These are phyloP conservation scores for Filobasidium floriforme DNA, from an alignment of 768 basidiomycete species.

Conservation along the genomic window DNA sequence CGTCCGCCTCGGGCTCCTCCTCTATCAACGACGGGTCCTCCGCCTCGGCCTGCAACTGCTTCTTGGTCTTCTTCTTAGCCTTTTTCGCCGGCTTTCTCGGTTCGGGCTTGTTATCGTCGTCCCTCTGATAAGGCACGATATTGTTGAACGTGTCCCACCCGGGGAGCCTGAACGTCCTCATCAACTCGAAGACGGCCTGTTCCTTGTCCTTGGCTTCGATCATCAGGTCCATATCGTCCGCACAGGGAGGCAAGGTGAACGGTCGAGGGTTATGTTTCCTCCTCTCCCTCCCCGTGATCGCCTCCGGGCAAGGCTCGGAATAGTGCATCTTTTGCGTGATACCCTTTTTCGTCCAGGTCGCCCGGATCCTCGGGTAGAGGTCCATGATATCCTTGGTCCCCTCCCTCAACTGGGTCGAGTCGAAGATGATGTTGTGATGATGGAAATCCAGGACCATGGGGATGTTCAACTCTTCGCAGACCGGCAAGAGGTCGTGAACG, in stretches of 20 bases:
- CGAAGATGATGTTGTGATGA: conserved; percentile 26
- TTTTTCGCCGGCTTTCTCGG: conserved; percentile 13
- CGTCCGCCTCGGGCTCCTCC: conserved; percentile 14
- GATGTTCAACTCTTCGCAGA: conserved; percentile 75
- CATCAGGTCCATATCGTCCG: conserved; percentile 60
- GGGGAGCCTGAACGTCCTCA: conserved; percentile 20
- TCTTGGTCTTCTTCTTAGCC: conserved; percentile 23
- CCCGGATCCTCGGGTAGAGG: conserved; percentile 52
- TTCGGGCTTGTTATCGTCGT: conserved; percentile 24
- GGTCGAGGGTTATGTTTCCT: conserved; percentile 46
- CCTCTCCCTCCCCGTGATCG: conserved; percentile 51
- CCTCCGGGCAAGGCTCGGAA: conserved; percentile 55
- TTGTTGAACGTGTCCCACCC: conserved; percentile 27
- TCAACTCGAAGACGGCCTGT: conserved; percentile 77
- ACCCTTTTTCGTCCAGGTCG: conserved; percentile 65
- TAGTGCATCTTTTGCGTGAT: conserved; percentile 89
- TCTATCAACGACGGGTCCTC: conserved; percentile 22
- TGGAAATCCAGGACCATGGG: conserved; percentile 58
- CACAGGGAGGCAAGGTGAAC: conserved; percentile 9
- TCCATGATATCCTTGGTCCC: conserved; percentile 23
- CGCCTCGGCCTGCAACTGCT: conserved; percentile 23
- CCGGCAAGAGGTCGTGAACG: conserved; percentile 74
- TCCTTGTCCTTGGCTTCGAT: conserved; percentile 63
- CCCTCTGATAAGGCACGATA: conserved; percentile 20
- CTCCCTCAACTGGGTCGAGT: conserved; percentile 20